These are phyloP conservation scores for Astrocystis sublimbata DNA, from an alignment of 495 filamentous ascomycete genomes.

Conservation along the genomic window DNA sequence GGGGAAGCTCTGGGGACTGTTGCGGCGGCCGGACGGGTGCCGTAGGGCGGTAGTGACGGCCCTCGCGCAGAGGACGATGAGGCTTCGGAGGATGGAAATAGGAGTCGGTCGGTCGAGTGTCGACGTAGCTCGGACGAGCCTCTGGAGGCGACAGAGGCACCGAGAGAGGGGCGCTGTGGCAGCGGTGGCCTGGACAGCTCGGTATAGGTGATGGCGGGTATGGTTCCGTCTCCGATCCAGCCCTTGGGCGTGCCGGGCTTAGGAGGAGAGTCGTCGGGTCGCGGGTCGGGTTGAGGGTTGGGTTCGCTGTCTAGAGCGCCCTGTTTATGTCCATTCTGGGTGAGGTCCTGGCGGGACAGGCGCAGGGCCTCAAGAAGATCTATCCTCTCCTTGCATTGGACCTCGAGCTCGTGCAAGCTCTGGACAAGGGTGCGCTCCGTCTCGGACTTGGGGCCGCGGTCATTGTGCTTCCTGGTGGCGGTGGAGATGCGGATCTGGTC, in stretches of 20 bases:
- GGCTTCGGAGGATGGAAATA: constrained; percentile 30
- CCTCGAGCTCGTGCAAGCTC: constrained; percentile 76
- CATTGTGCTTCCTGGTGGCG: constrained; percentile 66
- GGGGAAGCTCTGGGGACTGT: constrained; percentile 51
- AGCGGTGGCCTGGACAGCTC: constrained; percentile 73
- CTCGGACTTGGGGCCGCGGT: constrained; percentile 72
- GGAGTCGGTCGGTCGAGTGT: constrained; percentile 19
- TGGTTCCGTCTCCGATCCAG: constrained; percentile 77
- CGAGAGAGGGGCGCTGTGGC: constrained; percentile 57
- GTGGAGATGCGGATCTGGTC: constrained; percentile 90
- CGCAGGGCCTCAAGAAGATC: constrained; percentile 82
- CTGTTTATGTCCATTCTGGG: too few species aligned
- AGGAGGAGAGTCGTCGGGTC: constrained; percentile 22
- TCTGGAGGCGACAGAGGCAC: constrained; percentile 53
- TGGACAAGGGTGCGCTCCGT: constrained; percentile 83
- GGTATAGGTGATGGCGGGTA: constrained; percentile 74
- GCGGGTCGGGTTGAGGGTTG: too few species aligned
- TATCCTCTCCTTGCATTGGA: constrained; percentile 92
- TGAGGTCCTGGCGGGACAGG: constrained; percentile 66
- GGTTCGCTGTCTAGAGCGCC: too few species aligned
- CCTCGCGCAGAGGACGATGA: constrained; percentile 36
- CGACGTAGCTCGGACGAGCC: constrained; percentile 52
- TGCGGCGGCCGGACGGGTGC: constrained; percentile 36
- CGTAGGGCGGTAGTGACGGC: constrained; percentile 31
- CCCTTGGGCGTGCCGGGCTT: constrained; percentile 40